These are phyloP conservation scores for Dendrothele bispora DNA, from an alignment of 768 basidiomycete species.

Conservation along the genomic window DNA sequence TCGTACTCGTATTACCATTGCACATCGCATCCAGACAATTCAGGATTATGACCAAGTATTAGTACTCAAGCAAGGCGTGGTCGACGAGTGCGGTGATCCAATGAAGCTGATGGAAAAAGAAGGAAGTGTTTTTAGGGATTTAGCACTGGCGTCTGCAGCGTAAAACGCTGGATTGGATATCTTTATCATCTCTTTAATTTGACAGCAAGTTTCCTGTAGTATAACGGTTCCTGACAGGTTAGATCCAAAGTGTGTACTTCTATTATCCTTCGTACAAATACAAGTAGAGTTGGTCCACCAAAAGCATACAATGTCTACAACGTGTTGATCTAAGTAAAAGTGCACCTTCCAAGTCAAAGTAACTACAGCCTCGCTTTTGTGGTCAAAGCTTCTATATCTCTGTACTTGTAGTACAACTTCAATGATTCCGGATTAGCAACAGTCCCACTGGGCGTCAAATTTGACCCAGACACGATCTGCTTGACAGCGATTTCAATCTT, in stretches of 20 bases:
- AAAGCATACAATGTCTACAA: too few species aligned
- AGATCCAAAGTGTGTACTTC: too few species aligned
- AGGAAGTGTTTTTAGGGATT: constrained; percentile 43
- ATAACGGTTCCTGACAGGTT: too few species aligned
- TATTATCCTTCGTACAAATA: too few species aligned
- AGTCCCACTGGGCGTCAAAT: constrained; percentile 63
- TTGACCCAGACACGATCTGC: constrained; percentile 68
- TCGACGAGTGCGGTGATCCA: constrained; percentile 46
- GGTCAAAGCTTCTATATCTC: constrained; percentile 39
- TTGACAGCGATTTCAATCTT: constrained; percentile 81
- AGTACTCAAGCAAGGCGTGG: constrained; percentile 58
- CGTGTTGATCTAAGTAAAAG: too few species aligned
- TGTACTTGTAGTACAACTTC: constrained; percentile 62
- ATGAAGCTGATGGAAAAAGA: constrained; percentile 32
- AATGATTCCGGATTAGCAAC: constrained; percentile 73
- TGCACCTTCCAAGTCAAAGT: too few species aligned
- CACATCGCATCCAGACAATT: constrained; percentile 55
- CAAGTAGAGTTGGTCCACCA: too few species aligned
- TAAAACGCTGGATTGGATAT: too few species aligned
- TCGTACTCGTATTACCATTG: constrained; percentile 54
- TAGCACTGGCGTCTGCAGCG: neutral
- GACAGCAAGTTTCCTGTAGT: too few species aligned
- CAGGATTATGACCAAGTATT: constrained; percentile 47
- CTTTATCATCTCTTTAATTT: too few species aligned
- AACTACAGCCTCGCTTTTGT: too few species aligned